Evolutionary conservation across 768 basidiomycete species (phyloP), one percentile per base, ranked within the genome.

Genomic region (Mycena capillaripes): DNA sequence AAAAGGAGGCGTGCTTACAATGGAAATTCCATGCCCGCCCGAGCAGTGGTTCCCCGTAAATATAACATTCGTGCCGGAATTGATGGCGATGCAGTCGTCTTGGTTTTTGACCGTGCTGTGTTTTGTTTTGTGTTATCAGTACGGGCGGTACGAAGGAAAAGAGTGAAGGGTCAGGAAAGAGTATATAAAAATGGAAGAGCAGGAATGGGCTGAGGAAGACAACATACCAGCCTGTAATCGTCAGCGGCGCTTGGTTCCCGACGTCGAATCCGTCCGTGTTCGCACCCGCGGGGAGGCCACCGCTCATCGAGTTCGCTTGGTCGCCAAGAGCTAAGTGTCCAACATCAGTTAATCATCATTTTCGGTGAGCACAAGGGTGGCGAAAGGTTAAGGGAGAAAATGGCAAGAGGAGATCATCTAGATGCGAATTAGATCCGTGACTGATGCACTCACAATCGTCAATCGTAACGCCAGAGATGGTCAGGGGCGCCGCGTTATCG

Each of bases 11-110:
- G 12, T 36, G 34, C 7, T 6, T 36, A 92, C 92, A 30, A 93
- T 84, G 5, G 90, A 91, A 71, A 92, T 88, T 32, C 92, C 92
- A 58, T 94, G 92, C 4, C 92, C 91, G 30, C 85, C 84, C 3
- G 81, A 79, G 80, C 92, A 93, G 27, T 81, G 81, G 77, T 92
- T 91, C 29, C 86, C 77, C 64, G 81, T 80, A 81, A 92, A 84
- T 29, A 81, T 44, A 53, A 89, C 87, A 71, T 86, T 87, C 8
- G 81, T 69, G 5, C 85, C 85, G 62, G 77, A 80, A 69, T 85
- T 85, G 62, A 86, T 84, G 23, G 92, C 90, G 29, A 93, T 80
- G 76, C 91, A 93, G 75, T 93, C 92, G 69, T 93, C 90, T 86
- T 84, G 84, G 66, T 84, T 84, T 64, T 80, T 79, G 32, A 85